Base-by-base conservation (phyloP, 345 rosid species). In the Odontarrhena argentea region DNA sequence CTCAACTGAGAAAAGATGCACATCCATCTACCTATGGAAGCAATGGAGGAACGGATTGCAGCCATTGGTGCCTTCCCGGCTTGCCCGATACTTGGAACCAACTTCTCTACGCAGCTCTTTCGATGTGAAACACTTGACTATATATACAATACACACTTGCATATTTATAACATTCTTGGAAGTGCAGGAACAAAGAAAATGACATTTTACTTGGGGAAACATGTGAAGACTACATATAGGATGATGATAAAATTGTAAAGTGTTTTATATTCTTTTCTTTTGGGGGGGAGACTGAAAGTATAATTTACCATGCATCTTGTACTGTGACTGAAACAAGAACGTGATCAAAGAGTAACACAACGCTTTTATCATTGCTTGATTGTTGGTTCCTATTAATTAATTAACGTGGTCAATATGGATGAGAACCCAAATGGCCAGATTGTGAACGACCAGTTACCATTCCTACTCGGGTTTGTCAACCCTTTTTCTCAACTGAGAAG, bases 51-150 rank as follows among this genome's bases (percentile, higher is more conserved):
- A 82, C 59, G 0, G 98, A 92, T 51, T 92, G 98, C 76, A 92
- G 98, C 75, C 98, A 92, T 37, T 92, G 98, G 96, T 87, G 97
- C 78, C 93, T 92, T 56, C 97, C 98, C 18, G 96, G 98, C 38
- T 67, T 92, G 78, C 98, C 98, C 0, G 98, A 92, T 78, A 86
- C 87, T 18, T 92, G 98, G 98, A 92, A 89, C 77, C 96, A 92
- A 64, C 98, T 92, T 64, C 77, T 92, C 13, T 87, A 87, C 72
- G 96, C 90, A 28, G 89, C 94, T 74, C 84, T 90, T 4, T 50
- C 74, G 8, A 77, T 72, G 82, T 86, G 81, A 88, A 58, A 9
- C 48, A 65, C 8, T 34, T 57, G 45, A 57, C 41, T 65, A 32
- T 32, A 32, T 65, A 32, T 32, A 32, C 22, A 8, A 51, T 50